Base-by-base conservation (phyloP, 164 flowering plant species). In the Platanus orientalis region DNA sequence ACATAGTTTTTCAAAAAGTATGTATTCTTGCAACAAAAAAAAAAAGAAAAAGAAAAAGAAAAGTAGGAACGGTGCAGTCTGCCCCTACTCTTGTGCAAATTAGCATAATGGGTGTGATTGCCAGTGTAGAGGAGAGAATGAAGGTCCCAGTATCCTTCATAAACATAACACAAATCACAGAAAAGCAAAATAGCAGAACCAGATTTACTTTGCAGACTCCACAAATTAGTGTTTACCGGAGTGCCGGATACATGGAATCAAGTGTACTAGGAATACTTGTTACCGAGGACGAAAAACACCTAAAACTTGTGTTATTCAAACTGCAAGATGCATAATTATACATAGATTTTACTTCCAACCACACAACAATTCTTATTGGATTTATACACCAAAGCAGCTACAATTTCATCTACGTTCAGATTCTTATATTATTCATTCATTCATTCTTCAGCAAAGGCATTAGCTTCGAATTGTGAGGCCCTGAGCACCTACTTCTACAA, bases 141-240 rank as follows among this genome's bases (percentile, higher is more conserved):
- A 84, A 78, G 56, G 74, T 81, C 1, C 87, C 87, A 0, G 83
- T 87, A 1, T 36, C 76, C 60, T 89, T 89, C 61, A 73, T 89
- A 36, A 87, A 94, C 84, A 81, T 91, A 44, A 94, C 98, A 0
- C 61, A 80, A 0, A 78, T 94, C 0, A 79, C 85, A 0, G 71
- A 76, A 0, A 85, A 87, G 67, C 94, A 91, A 39, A 67, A 82
- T n/a, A 61, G 79, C 90, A 0, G 92, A 91, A 56, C 91, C 89
- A 0, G 58, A n/a, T 55, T 9, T 80, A 61, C 0, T 87, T 66
- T 40, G 95, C 97, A 0, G 97, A 94, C 70, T 94, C 97, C 61
- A 83, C 87, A 48, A 96, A 93, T 39, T 93, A 97, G 97, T 89
- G 98, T 61, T 78, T 93, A 6, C 98, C 98, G 98, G 98, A 0